A percentile compares a stretch with the other conserved stretches of the same genome.
Evolutionary conservation across 2,329 filamentous ascomycete genomes (phyloP).

Genomic region (Fusarium chaquense): DNA sequence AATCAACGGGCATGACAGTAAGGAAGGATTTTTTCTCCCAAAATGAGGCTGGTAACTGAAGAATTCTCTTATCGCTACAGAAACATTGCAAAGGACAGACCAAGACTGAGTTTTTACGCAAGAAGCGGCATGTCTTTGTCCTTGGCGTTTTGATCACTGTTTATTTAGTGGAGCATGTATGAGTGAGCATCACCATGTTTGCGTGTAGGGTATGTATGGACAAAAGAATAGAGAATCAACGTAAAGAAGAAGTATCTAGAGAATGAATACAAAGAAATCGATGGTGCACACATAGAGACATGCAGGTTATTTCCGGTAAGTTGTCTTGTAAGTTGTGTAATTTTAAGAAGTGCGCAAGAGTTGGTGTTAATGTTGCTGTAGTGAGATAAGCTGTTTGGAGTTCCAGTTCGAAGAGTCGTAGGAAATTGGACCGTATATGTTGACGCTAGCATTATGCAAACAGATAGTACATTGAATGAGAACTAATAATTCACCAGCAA

Average conservation of each 20-base stretch:
- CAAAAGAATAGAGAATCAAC: not conserved
- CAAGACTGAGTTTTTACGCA: not conserved
- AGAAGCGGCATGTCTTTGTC: not conserved
- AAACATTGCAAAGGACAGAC: not conserved
- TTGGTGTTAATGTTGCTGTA: fast-evolving
- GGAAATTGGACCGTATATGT: too few species aligned
- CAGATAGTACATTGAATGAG: fast-evolving
- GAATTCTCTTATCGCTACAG: not conserved
- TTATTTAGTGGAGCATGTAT: not conserved
- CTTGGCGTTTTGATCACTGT: not conserved
- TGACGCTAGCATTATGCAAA: too few species aligned
- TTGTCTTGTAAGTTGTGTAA: not conserved
- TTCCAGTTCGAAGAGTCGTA: too few species aligned
- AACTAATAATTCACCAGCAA: not conserved
- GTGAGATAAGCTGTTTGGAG: too few species aligned
- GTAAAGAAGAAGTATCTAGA: not conserved
- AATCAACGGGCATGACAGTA: not conserved
- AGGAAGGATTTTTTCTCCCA: not conserved
- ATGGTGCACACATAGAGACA: too few species aligned
- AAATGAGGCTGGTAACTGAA: not conserved
- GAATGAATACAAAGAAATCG: not conserved
- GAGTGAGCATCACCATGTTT: not conserved
- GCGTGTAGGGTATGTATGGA: not conserved
- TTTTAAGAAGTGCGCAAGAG: not conserved
- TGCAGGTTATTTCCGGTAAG: too few species aligned